These are phyloP conservation scores for Polyporus arcularius DNA, from an alignment of 768 basidiomycete species.

Conservation along the genomic window DNA sequence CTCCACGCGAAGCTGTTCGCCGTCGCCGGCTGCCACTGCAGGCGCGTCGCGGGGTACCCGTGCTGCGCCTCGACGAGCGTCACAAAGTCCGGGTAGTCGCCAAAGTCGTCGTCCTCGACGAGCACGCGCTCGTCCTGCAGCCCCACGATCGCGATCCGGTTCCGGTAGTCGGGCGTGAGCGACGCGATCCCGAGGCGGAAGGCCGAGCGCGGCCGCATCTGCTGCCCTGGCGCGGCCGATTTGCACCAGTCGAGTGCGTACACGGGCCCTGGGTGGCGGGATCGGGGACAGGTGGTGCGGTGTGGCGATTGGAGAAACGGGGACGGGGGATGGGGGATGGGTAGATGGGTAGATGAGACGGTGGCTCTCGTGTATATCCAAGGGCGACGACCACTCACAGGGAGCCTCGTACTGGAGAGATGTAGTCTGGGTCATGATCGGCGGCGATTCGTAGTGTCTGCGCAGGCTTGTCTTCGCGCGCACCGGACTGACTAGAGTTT, in stretches of 20 bases:
- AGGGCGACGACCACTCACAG: slow-evolving; percentile 21
- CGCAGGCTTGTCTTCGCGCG: slow-evolving; percentile 7
- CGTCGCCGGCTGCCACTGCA: slow-evolving; percentile 90
- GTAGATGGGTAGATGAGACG: neutral
- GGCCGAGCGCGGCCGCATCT: slow-evolving; percentile 69
- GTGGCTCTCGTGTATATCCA: neutral
- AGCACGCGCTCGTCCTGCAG: slow-evolving; percentile 87
- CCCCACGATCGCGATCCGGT: slow-evolving; percentile 77
- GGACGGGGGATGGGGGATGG: too few species aligned
- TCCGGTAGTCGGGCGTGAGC: slow-evolving; percentile 80
- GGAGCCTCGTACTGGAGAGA: slow-evolving; percentile 34
- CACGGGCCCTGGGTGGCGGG: slow-evolving; percentile 65
- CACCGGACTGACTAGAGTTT: slow-evolving; percentile 3
- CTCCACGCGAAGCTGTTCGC: slow-evolving; percentile 66
- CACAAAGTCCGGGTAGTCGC: slow-evolving; percentile 83
- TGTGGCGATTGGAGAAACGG: neutral
- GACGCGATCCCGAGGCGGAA: slow-evolving; percentile 88
- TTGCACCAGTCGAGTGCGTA: slow-evolving; percentile 90
- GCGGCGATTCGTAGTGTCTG: slow-evolving; percentile 18
- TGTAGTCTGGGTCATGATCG: slow-evolving; percentile 29
- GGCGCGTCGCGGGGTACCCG: slow-evolving; percentile 89
- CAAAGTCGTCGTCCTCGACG: slow-evolving; percentile 82
- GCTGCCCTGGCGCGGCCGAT: slow-evolving; percentile 71
- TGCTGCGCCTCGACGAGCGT: slow-evolving; percentile 83
- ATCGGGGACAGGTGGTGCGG: neutral